Percentiles rank a stretch among this genome's conserved stretches.
Conservation (phyloP, 331 rosid species). For the Stylosanthes scabra region DNA sequence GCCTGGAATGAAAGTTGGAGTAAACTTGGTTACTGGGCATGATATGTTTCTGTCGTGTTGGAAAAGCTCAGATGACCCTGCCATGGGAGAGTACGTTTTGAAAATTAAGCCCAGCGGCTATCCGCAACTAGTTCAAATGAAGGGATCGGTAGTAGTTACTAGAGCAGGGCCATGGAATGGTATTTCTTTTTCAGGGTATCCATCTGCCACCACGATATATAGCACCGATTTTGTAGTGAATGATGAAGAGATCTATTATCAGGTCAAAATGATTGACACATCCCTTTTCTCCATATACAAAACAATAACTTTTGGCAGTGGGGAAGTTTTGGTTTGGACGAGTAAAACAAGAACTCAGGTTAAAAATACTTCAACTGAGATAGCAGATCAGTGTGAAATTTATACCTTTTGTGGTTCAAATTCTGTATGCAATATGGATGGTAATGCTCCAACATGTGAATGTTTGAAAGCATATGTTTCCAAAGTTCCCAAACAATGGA, state of each 20-base stretch:
- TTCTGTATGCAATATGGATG: not conserved
- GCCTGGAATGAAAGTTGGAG: slow-evolving; percentile 50
- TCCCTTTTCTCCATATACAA: not conserved
- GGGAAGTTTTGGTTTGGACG: not conserved
- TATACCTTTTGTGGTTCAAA: not conserved
- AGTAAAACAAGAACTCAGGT: not conserved
- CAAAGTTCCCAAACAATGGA: not conserved
- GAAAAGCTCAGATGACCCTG: slow-evolving; percentile 53
- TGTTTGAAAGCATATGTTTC: not conserved
- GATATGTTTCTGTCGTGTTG: slow-evolving; percentile 42
- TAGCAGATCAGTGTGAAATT: not conserved
- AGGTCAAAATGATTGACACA: not conserved
- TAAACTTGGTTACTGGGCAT: slow-evolving; percentile 37
- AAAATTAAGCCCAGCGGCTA: slow-evolving; percentile 26
- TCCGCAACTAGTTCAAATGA: slow-evolving; percentile 21
- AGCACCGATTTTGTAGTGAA: not conserved
- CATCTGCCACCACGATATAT: not conserved
- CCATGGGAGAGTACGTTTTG: not conserved
- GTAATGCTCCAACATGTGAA: not conserved
- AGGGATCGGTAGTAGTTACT: not conserved
- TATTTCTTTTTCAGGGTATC: not conserved
- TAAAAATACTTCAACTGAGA: not conserved
- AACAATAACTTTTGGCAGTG: slow-evolving; percentile 4
- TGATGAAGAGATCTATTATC: not conserved
- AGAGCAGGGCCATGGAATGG: slow-evolving; percentile 47